Percentiles rank a stretch among this genome's conserved stretches.
These are phyloP conservation scores for Moniliella sp. DNA, from an alignment of 1,284 basidiomycete species.

Conservation along the genomic window DNA sequence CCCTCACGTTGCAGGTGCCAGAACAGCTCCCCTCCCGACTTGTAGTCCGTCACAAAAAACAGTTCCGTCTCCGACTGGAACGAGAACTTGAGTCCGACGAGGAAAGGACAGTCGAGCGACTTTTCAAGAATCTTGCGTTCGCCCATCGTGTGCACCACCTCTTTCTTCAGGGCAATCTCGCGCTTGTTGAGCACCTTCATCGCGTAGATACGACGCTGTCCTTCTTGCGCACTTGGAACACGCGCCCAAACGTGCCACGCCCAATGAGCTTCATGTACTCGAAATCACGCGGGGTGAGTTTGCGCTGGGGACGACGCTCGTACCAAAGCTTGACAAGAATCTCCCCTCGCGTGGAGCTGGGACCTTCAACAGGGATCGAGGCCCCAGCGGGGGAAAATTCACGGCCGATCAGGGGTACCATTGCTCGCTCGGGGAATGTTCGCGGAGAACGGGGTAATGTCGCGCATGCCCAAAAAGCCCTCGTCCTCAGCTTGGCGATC, in stretches of 20 bases:
- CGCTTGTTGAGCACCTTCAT: constrained; percentile 41
- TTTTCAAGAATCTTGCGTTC: constrained; percentile 37
- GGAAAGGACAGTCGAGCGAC: constrained; percentile 39
- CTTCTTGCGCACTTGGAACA: constrained; percentile 47
- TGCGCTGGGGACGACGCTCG: constrained; percentile 38
- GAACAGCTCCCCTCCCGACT: constrained; percentile 90
- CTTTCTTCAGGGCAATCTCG: constrained; percentile 40
- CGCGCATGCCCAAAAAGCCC: constrained; percentile 69
- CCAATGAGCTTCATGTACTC: constrained; percentile 98
- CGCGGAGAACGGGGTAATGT: constrained; percentile 67
- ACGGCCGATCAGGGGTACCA: constrained; percentile 58
- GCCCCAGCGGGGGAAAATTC: constrained; percentile 6
- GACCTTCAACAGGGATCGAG: constrained; percentile 4
- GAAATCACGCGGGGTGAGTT: constrained; percentile 47
- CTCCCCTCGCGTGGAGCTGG: too few species aligned
- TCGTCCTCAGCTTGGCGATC: constrained; percentile 64
- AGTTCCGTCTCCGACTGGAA: constrained; percentile 38
- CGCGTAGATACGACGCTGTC: constrained; percentile 84
- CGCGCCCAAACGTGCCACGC: constrained; percentile 35
- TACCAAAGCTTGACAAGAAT: constrained; percentile 85
- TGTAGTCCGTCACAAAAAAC: constrained; percentile 41
- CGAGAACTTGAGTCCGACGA: constrained; percentile 11
- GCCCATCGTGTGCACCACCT: constrained; percentile 42
- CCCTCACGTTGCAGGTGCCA: constrained; percentile 37
- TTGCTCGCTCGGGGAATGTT: constrained; percentile 83